Conservation (phyloP, 2,329 filamentous ascomycete genomes). For the Annulohypoxylon truncatum region DNA sequence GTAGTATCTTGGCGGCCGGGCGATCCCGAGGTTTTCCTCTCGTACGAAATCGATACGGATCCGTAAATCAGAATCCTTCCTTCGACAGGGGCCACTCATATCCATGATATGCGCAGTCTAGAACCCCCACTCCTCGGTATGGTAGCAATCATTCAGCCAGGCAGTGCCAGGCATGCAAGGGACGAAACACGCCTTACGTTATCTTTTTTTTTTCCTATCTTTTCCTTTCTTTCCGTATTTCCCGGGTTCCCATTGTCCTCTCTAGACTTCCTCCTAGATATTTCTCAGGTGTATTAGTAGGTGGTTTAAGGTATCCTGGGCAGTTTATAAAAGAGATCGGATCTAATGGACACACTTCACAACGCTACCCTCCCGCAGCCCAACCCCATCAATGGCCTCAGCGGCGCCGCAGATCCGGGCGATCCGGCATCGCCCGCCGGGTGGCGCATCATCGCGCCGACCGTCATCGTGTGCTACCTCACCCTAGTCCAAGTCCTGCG, state of each 20-base stretch:
- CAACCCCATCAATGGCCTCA: neutral
- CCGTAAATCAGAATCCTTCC: neutral
- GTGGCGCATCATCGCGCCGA: conserved; percentile 34
- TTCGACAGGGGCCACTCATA: neutral
- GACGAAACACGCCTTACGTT: neutral
- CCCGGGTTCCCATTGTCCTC: neutral
- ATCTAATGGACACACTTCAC: conserved; percentile 18
- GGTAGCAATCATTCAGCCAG: neutral
- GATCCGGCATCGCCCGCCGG: conserved; percentile 17
- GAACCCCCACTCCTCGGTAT: neutral
- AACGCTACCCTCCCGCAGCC: conserved; percentile 4
- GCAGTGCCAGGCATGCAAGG: neutral
- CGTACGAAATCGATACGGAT: conserved; percentile 2
- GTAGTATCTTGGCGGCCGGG: neutral
- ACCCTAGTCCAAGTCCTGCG: conserved; percentile 35
- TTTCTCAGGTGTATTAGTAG: too few species aligned
- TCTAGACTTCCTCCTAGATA: neutral
- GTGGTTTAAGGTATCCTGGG: neutral
- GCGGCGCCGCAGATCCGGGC: neutral
- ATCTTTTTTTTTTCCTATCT: neutral
- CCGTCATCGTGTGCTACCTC: conserved; percentile 29
- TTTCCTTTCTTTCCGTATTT: neutral
- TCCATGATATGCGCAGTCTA: neutral
- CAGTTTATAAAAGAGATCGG: neutral
- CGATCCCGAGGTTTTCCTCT: neutral